Base-by-base conservation (phyloP, 2,329 filamentous ascomycete genomes). In the Truncatella angustata region DNA sequence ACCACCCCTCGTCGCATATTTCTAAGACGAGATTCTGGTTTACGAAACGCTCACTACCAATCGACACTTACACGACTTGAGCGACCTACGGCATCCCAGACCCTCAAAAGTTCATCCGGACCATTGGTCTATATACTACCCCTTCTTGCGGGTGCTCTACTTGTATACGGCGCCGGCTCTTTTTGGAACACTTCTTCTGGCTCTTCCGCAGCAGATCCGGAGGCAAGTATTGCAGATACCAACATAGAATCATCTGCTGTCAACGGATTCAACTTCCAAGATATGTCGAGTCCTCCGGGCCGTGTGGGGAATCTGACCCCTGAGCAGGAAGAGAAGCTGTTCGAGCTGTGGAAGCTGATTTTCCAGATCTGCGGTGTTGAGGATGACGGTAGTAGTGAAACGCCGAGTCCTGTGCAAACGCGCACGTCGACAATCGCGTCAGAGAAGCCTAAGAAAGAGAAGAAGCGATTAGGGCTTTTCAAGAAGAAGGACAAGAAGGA, bases 321-420 rank as follows among this genome's bases (percentile, higher is more conserved):
- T 3, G 92, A 97, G 56, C 86, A 99, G 73, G 90, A 96, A 63
- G 81, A 82, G 57, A 97, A 95, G 73, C 76, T 99, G 53, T 88
- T 87, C 63, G 88, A 95, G 69, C 81, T 97, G 60, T 99, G 94
- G 94, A 72, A 80, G 12, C 76, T 85, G 50, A 79, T 91, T 35
- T 80, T 95, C 59, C 86, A 88, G 56, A 78, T 96, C 40, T 91
- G 88, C 66, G 89, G 87, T 24, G 79, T 91, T 50, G 57, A 61
- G 23, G 70, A 72, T 24, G 62, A 69, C n/a, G 59, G 63, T 51
- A 56, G 56, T 14, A 50, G 54, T 5, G 59, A 63, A n/a, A 64
- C 70, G 34, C 52, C 63, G 4, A 51, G 61, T n/a, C 26, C 57
- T 3, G 55, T 60, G 18, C 66, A 67, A 42, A 61, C 61, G 39